A percentile compares a stretch with the other conserved stretches of the same genome.
Evolutionary conservation across 2,329 filamentous ascomycete species (phyloP).

Genomic region (Colletotrichum aenigma): DNA sequence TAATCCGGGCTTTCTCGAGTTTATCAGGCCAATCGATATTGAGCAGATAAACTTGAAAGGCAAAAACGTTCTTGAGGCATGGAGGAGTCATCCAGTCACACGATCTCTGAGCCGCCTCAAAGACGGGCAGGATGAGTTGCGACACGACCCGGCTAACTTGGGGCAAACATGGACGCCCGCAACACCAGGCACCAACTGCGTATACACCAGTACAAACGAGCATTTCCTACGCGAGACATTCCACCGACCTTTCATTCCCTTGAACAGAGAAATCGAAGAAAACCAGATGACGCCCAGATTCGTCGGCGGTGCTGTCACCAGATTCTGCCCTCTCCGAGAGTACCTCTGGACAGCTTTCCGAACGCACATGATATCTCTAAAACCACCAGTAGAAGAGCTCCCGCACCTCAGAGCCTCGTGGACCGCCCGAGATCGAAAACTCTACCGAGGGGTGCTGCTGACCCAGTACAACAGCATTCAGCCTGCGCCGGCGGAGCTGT

Average conservation of each 20-base stretch:
- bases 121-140: neutral
- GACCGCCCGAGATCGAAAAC: neutral
- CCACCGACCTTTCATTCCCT: neutral
- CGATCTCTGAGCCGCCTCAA: neutral
- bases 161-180: neutral
- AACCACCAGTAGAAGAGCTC: neutral
- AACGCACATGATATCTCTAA: neutral
- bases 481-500: neutral
- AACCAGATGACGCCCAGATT: neutral
- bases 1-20: accelerated
- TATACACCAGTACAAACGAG: neutral
- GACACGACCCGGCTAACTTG: neutral
- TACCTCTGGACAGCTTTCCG: neutral
- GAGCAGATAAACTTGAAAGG: neutral
- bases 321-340: neutral
- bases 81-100: neutral
- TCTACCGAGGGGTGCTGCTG: neutral
- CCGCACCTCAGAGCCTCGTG: neutral
- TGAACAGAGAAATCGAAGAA: neutral
- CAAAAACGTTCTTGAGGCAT: neutral
- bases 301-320: neutral
- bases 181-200: neutral
- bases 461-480: neutral
- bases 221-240: neutral
- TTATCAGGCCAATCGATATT: neutral